Evolutionary conservation across 164 flowering plant genomes (phyloP), one percentile per base, ranked within the genome.

Genomic region (Aristolochia californica): DNA sequence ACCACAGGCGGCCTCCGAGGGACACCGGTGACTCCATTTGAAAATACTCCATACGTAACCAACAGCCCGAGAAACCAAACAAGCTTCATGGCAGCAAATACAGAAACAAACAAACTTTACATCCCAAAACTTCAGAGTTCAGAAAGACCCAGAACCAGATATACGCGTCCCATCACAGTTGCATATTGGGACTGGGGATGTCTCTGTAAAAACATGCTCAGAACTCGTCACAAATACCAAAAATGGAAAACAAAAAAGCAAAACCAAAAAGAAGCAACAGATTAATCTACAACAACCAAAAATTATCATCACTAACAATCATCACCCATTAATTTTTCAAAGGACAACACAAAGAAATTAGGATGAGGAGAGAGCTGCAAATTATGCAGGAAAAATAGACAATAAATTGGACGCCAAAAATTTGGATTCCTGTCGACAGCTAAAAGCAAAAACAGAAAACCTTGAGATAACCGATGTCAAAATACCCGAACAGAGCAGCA

Each of bases 1-100:
- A 90, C 93, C 68, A 63, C 66, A 28, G 79, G 55, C 15, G 99
- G 99, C 60, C 94, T 82, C 23, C 88, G 68, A 56, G 86, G 62
- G 59, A 56, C 64, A 20, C 55, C 24, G 43, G 59, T 26, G 23
- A 25, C 59, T 22, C 80, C 88, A 61, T 62, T 27, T 23, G 74
- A 63, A n/a, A 70, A 45, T 11, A 60, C 43, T 38, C 70, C 79
- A 30, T 38, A 59, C 53, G 79, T 49, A 59, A 76, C 45, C 27
- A 70, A 45, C 21, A 66, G 56, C 12, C 61, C 49, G 48, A 75
- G 30, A 64, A 73, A 23, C 74, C 72, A 69, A 57, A 72, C 23
- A 27, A 58, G 40, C 20, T 65, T 71, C 86, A 85, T 83, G 45
- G 56, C 51, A 48, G 43, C 45, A 21, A 48, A 34, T 10, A 48